Conservation (phyloP, 2,329 filamentous ascomycete genomes). For the Clonostachys rosea region DNA sequence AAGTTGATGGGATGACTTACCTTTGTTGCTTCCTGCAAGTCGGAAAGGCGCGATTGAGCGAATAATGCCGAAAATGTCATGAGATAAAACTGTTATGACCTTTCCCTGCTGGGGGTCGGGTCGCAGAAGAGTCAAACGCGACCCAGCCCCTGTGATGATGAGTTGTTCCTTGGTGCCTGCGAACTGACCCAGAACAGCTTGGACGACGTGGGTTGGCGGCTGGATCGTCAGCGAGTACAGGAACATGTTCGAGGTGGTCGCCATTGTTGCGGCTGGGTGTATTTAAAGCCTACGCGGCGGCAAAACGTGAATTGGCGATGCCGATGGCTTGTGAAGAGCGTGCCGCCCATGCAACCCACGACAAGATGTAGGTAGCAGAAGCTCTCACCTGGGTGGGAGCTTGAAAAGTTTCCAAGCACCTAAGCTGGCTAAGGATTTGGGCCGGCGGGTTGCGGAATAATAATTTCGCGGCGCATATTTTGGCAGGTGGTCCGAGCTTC, state of each 20-base stretch:
- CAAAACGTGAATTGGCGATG: slow-evolving; percentile 6
- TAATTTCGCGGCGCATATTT: slow-evolving; percentile 22
- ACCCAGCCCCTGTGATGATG: slow-evolving; percentile 90
- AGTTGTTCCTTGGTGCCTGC: slow-evolving; percentile 96
- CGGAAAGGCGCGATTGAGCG: slow-evolving; percentile 84
- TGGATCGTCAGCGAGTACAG: slow-evolving; percentile 97
- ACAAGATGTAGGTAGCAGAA: no score
- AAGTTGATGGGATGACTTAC: slow-evolving; percentile 55
- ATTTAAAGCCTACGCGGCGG: slow-evolving; percentile 44
- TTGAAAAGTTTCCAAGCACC: no score
- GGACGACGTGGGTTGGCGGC: slow-evolving; percentile 81
- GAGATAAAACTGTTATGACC: slow-evolving; percentile 79
- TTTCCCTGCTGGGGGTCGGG: slow-evolving; percentile 84
- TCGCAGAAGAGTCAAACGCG: slow-evolving; percentile 80
- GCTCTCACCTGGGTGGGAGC: no score
- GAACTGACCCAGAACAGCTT: slow-evolving; percentile 93
- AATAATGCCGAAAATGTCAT: slow-evolving; percentile 96
- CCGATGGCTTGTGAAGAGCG: background rate
- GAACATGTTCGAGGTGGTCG: slow-evolving; percentile 97
- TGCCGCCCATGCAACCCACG: background rate
- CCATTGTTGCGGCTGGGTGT: slow-evolving; percentile 63
- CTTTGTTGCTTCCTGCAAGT: slow-evolving; percentile 90
- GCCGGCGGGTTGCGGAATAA: slow-evolving; percentile 13
- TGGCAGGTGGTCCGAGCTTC: slow-evolving; percentile 19
- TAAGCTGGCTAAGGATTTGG: no score